Conservation (phyloP, 1,284 basidiomycete genomes). For the Tilletia indica region DNA sequence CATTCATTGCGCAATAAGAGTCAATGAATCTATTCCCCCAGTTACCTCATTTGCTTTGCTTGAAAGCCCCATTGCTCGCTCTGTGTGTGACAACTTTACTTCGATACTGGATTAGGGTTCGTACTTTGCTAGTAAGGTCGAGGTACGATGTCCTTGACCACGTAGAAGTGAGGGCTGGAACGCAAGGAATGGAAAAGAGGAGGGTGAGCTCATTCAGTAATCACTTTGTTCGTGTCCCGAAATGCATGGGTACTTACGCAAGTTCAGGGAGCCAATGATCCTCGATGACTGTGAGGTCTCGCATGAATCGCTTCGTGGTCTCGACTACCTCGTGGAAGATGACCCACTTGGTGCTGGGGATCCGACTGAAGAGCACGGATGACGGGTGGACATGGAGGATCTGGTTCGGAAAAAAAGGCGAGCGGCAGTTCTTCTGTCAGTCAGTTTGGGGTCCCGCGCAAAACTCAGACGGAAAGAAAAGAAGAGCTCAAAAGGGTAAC, state of each 20-base stretch:
- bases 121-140: not conserved
- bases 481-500: constrained; percentile 42
- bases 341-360: constrained; percentile 84
- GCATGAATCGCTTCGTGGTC: constrained; percentile 76
- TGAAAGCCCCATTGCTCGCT: too few species aligned
- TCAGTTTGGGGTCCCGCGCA: not conserved
- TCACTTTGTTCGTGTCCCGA: too few species aligned
- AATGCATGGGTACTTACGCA: constrained; percentile 48
- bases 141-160: constrained; percentile 24
- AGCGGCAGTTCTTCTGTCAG: not conserved
- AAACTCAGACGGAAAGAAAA: not conserved
- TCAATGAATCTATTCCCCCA: too few species aligned
- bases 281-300: constrained; percentile 62
- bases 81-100: too few species aligned
- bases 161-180: constrained; percentile 34
- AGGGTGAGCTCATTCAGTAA: too few species aligned
- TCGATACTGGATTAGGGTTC: not conserved
- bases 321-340: constrained; percentile 93
- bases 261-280: constrained; percentile 61
- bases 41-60: too few species aligned
- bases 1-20: too few species aligned
- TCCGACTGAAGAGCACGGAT: constrained; percentile 89
- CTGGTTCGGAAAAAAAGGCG: constrained; percentile 58
- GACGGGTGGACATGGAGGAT: constrained; percentile 84
- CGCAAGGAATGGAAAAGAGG: too few species aligned